Evolutionary conservation across 257 asterid genomes (phyloP).

Genomic region (Lithospermum erythrorhizon): DNA sequence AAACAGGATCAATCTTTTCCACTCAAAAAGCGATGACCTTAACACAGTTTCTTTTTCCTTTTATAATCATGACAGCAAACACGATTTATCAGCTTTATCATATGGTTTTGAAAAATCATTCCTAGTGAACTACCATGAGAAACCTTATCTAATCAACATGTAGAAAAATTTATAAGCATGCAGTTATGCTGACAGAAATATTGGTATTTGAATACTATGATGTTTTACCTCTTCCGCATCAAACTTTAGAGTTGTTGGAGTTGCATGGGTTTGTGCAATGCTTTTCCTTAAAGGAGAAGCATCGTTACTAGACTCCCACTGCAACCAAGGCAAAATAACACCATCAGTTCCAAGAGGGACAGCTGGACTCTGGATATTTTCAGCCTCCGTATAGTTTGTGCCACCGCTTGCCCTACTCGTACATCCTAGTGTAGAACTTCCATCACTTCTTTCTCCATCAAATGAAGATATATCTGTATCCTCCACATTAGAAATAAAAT

Average conservation of each 20-base stretch:
- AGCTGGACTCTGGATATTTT: slow-evolving; percentile 32
- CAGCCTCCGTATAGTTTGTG: slow-evolving; percentile 22
- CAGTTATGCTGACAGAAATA: not conserved
- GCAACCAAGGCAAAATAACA: slow-evolving; percentile 73
- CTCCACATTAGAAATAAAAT: slow-evolving; percentile 68
- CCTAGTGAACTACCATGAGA: too few species aligned
- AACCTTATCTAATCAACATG: too few species aligned
- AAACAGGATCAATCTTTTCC: too few species aligned
- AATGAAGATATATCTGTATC: slow-evolving; percentile 87
- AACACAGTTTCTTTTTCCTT: too few species aligned
- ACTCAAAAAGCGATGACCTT: too few species aligned
- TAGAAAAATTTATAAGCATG: too few species aligned
- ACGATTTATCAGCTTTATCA: too few species aligned
- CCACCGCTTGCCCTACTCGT: slow-evolving; percentile 31
- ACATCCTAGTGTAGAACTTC: slow-evolving; percentile 73
- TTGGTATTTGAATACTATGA: not conserved
- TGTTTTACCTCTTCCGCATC: slow-evolving; percentile 44
- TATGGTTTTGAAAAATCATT: too few species aligned
- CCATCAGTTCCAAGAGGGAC: slow-evolving; percentile 64
- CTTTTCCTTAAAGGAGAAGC: slow-evolving; percentile 26
- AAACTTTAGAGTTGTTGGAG: slow-evolving; percentile 33
- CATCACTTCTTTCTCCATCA: slow-evolving; percentile 92
- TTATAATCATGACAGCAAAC: too few species aligned
- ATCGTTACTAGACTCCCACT: slow-evolving; percentile 75
- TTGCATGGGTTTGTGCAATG: slow-evolving; percentile 29